These are phyloP conservation scores for Penicillium sp. DNA, from an alignment of 2,329 filamentous ascomycete genomes.

Conservation along the genomic window DNA sequence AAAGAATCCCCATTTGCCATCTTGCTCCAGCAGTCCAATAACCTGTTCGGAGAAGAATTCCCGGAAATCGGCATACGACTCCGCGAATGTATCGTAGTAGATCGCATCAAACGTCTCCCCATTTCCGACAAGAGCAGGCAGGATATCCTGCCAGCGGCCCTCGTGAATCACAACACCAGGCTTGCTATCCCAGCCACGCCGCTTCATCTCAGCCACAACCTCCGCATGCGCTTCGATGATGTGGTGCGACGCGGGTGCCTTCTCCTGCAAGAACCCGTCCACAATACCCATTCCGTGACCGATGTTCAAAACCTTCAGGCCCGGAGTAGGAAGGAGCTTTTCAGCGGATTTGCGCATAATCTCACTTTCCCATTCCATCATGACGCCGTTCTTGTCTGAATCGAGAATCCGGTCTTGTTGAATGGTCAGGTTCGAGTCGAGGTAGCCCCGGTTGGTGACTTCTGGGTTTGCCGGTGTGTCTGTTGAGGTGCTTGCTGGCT, in stretches of 20 bases:
- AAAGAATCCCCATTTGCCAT: slow-evolving; percentile 62
- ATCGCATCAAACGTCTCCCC: slow-evolving; percentile 79
- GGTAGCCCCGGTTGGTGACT: slow-evolving; percentile 66
- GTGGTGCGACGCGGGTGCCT: slow-evolving; percentile 69
- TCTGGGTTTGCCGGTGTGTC: slow-evolving; percentile 27
- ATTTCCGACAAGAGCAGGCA: slow-evolving; percentile 65
- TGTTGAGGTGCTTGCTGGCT: slow-evolving; percentile 9
- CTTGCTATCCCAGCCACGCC: slow-evolving; percentile 66
- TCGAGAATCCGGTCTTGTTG: slow-evolving; percentile 68
- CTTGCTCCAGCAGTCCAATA: slow-evolving; percentile 65
- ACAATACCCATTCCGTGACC: slow-evolving; percentile 92
- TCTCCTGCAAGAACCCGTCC: slow-evolving; percentile 70
- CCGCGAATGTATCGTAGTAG: slow-evolving; percentile 97
- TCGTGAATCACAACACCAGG: slow-evolving; percentile 60
- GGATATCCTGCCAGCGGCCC: slow-evolving; percentile 78
- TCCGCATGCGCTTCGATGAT: slow-evolving; percentile 82
- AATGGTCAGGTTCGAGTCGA: slow-evolving; percentile 66
- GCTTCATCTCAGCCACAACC: slow-evolving; percentile 67
- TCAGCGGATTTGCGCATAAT: slow-evolving; percentile 80
- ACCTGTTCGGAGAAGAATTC: slow-evolving; percentile 87
- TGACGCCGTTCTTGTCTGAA: slow-evolving; percentile 74
- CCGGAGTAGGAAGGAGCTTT: slow-evolving; percentile 59
- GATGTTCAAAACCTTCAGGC: slow-evolving; percentile 75
- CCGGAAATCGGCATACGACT: slow-evolving; percentile 82
- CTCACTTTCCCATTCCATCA: slow-evolving; percentile 89